phyloP scores from a whole-genome alignment of 2,329 filamentous ascomycete species.

The Cercospora zeina region DNA sequence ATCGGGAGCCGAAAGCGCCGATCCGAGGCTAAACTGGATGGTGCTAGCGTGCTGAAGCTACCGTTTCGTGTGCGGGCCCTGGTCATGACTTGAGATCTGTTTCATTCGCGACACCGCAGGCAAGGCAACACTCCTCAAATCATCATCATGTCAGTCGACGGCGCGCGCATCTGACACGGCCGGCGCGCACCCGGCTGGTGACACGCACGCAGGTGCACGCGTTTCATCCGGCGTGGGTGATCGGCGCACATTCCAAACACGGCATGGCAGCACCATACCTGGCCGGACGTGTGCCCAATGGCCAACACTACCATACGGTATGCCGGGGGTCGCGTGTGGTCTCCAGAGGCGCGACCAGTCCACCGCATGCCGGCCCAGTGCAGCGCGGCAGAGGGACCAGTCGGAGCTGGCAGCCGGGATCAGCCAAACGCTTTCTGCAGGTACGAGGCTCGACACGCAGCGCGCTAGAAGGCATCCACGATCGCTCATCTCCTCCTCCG shows the following conservation, averaged over 20 bases:
- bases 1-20: slow-evolving; percentile 14
- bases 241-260: slow-evolving; percentile 6
- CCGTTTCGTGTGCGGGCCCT: slow-evolving; percentile 13
- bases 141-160: neutral
- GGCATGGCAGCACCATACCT: neutral
- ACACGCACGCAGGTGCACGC: neutral
- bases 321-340: neutral
- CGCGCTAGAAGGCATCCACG: neutral
- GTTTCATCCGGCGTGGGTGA: neutral
- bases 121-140: neutral
- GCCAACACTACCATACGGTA: neutral
- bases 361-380: neutral
- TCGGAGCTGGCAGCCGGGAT: slow-evolving; percentile 28
- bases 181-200: neutral
- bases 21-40: slow-evolving; percentile 22
- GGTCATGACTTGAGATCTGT: slow-evolving; percentile 4
- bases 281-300: slow-evolving; percentile 1
- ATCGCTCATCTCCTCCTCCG: neutral
- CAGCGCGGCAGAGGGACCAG: slow-evolving; percentile 21
- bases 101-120: neutral
- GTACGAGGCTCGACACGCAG: slow-evolving; percentile 23
- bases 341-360: neutral
- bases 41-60: slow-evolving; percentile 17
- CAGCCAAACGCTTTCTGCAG: slow-evolving; percentile 28
- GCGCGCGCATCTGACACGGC: neutral